Evolutionary conservation across 495 filamentous ascomycete species (phyloP).

Genomic region (Daldinia decipiens): DNA sequence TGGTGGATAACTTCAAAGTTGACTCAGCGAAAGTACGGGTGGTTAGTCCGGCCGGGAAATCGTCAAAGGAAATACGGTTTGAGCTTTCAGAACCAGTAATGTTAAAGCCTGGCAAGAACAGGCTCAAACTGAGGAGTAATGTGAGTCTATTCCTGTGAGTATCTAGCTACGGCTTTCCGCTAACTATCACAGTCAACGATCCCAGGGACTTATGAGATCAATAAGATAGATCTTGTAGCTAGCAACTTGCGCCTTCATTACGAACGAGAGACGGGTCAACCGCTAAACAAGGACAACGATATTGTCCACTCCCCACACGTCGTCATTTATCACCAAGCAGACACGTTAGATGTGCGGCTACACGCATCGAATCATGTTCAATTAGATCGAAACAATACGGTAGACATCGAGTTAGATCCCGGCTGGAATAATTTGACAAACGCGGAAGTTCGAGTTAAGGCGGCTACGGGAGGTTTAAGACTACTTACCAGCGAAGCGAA

Average conservation of each 20-base stretch:
- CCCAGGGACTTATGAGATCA: conserved; percentile 79
- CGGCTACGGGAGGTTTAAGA: conserved; percentile 87
- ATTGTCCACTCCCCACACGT: conserved; percentile 57
- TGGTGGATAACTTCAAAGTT: conserved; percentile 75
- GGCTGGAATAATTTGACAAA: conserved; percentile 80
- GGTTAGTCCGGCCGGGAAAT: conserved; percentile 57
- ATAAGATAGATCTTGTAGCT: conserved; percentile 73
- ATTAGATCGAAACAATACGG: conserved; percentile 76
- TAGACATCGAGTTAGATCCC: conserved; percentile 77
- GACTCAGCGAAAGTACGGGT: conserved; percentile 74
- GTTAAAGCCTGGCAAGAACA: conserved; percentile 66
- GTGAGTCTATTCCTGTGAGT: conserved; percentile 48
- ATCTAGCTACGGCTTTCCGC: background rate
- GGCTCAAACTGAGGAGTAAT: conserved; percentile 61
- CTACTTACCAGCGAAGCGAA: conserved; percentile 78
- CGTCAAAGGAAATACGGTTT: conserved; percentile 72
- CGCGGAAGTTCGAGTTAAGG: conserved; percentile 76
- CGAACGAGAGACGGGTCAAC: conserved; percentile 58
- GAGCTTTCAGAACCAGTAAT: conserved; percentile 55
- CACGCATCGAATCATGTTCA: conserved; percentile 67
- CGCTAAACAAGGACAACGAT: conserved; percentile 55
- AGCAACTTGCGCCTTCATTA: conserved; percentile 76
- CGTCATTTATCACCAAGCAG: conserved; percentile 59
- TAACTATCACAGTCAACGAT: conserved; percentile 59
- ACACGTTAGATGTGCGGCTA: conserved; percentile 60